A percentile compares a stretch with the other conserved stretches of the same genome.
phyloP scores from a whole-genome alignment of 345 rosid genomes.

The Streptanthus diversifolius region DNA sequence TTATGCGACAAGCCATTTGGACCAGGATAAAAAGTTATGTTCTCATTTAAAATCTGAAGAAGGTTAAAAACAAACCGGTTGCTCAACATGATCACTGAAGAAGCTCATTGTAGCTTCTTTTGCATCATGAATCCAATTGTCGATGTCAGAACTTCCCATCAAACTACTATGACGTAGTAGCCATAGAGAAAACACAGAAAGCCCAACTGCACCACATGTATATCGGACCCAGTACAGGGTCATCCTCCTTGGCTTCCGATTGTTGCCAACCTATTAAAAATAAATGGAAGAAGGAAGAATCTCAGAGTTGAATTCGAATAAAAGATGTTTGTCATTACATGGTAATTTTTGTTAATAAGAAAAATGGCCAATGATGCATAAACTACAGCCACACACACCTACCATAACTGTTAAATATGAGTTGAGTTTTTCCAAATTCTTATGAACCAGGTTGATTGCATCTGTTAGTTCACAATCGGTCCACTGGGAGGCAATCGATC shows the following conservation, averaged over 20 bases:
- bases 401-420: slow-evolving; percentile 62
- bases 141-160: slow-evolving; percentile 91
- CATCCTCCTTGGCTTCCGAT: slow-evolving; percentile 66
- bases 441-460: slow-evolving; percentile 57
- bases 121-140: slow-evolving; percentile 84
- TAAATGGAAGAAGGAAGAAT: not conserved
- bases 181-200: slow-evolving; percentile 76
- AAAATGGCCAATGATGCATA: not conserved
- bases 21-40: slow-evolving; percentile 1
- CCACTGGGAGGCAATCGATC: slow-evolving; percentile 70
- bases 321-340: not conserved
- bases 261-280: slow-evolving; percentile 58
- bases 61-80: slow-evolving; percentile 57
- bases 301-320: not conserved
- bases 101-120: slow-evolving; percentile 65
- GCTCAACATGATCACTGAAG: slow-evolving; percentile 87
- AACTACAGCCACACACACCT: slow-evolving; percentile 27
- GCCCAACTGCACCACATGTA: slow-evolving; percentile 79
- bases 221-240: slow-evolving; percentile 72
- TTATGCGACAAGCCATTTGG: slow-evolving; percentile 7
- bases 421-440: slow-evolving; percentile 65
- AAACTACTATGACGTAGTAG: slow-evolving; percentile 76
- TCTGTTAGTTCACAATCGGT: slow-evolving; percentile 68
- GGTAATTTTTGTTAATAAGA: not conserved
- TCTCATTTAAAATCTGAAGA: slow-evolving; percentile 7